Conservation (phyloP, 2,329 filamentous ascomycete species). For the Colletotrichum tanaceti region DNA sequence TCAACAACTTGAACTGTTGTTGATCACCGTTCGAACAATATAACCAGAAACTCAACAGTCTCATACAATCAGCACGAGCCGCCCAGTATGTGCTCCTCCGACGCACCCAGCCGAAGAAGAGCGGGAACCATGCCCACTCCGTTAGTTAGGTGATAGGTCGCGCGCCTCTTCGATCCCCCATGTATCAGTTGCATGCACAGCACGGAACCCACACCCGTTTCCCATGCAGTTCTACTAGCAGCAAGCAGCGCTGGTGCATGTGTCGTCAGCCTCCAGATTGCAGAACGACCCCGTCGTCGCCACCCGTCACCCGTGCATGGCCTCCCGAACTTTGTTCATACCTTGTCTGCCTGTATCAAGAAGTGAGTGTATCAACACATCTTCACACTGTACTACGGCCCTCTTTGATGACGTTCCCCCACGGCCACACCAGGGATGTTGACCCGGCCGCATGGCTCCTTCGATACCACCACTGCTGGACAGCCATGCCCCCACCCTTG, state of each 20-base stretch:
- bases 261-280: slow-evolving; percentile 26
- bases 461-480: slow-evolving; percentile 22
- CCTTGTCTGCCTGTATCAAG: too few species aligned
- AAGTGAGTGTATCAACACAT: neutral
- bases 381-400: slow-evolving; percentile 12
- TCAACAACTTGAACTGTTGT: neutral
- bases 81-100: slow-evolving; percentile 20
- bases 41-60: neutral
- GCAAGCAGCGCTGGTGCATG: neutral
- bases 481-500: slow-evolving; percentile 36
- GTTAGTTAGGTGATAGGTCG: too few species aligned
- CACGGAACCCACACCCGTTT: slow-evolving; percentile 8
- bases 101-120: slow-evolving; percentile 8
- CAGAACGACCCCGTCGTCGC: slow-evolving; percentile 28
- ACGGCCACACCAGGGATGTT: slow-evolving; percentile 11
- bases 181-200: slow-evolving; percentile 36
- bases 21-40: neutral
- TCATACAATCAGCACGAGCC: slow-evolving; percentile 14
- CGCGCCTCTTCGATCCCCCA: slow-evolving; percentile 21
- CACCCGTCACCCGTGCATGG: slow-evolving; percentile 19
- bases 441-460: slow-evolving; percentile 36
- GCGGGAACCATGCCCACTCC: slow-evolving; percentile 28
- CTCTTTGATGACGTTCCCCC: neutral
- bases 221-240: neutral
- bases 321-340: slow-evolving; percentile 27